Evolutionary conservation across 176 grass and related monocot genomes (phyloP), one percentile per base, ranked within the genome.

Genomic region (Musa acuminata): DNA sequence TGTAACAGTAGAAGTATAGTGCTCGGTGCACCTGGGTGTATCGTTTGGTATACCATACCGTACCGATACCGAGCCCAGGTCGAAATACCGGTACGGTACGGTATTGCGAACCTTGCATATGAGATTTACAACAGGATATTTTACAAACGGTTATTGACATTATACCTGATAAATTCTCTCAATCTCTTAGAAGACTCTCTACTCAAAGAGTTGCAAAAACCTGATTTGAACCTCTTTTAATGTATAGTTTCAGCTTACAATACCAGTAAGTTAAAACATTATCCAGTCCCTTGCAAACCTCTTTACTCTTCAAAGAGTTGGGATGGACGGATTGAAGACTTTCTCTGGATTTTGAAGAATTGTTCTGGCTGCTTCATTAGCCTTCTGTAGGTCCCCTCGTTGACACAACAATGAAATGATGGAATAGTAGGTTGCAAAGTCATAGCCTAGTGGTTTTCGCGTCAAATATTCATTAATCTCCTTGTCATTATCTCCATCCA

Each of bases 381-480:
- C 92, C 75, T 87, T 83, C 53, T 87, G 73, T 63, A 87, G 50
- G 26, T 96, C 85, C 64, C 92, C 89, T 87, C 87, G 87, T 1
- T 67, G 82, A 83, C 90, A 97, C 68, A 92, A 84, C 66, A 78
- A 87, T 73, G 81, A 77, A 84, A 97, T 84, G 72, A 74, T 72
- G 26, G 81, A 75, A 79, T 97, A 97, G 75, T 96, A 97, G 65
- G 82, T 80, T n/a, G 90, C 75, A 54, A 97, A 93, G 75, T 93
- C 84, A 52, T 89, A 84, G 54, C 57, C 78, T 52, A 83, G 85
- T 71, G 85, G 88, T 75, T 85, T 88, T 43, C 49, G 75, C 76
- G 85, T 71, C 69, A 85, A 82, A 83, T 83, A 80, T 58, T 58
- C 52, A 54, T 72, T 74, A 52, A 81, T 21, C 3, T 72, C 88